Percentiles rank a stretch among this genome's conserved stretches.
Conservation (phyloP, 2,329 filamentous ascomycete genomes). For the Fusarium metavorans region DNA sequence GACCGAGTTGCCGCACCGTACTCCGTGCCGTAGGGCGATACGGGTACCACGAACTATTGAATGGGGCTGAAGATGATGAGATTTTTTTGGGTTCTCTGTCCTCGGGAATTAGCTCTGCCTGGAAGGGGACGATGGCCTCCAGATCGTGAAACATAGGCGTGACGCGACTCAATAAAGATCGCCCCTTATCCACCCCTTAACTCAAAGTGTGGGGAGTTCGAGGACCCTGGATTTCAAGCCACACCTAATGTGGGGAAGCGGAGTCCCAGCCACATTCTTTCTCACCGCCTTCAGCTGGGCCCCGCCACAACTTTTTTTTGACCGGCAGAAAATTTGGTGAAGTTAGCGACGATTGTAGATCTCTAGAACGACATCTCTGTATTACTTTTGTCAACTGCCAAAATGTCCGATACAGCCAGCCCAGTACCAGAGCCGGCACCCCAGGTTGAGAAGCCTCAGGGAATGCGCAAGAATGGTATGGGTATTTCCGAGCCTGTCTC, state of each 20-base stretch:
- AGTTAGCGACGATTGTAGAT: slow-evolving; percentile 14
- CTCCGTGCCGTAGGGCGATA: not conserved
- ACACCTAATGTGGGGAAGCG: slow-evolving; percentile 20
- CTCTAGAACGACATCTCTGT: slow-evolving; percentile 18
- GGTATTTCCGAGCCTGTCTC: not conserved
- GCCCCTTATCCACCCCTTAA: slow-evolving; percentile 39
- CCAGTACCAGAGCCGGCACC: slow-evolving; percentile 50
- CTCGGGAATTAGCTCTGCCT: not conserved
- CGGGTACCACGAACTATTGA: slow-evolving; percentile 9
- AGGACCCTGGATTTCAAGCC: slow-evolving; percentile 43
- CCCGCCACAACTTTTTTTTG: slow-evolving; percentile 40
- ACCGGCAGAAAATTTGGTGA: slow-evolving; percentile 46
- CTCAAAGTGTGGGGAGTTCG: slow-evolving; percentile 31
- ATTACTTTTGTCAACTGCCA: slow-evolving; percentile 28
- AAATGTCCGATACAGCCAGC: slow-evolving; percentile 58
- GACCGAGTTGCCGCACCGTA: not conserved
- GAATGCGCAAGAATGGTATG: slow-evolving; percentile 87
- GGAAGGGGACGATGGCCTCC: slow-evolving; percentile 17
- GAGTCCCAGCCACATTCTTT: slow-evolving; percentile 31
- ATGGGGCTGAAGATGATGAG: slow-evolving; percentile 5
- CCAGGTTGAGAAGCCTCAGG: slow-evolving; percentile 59
- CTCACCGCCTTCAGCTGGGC: slow-evolving; percentile 37
- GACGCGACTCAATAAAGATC: slow-evolving; percentile 37
- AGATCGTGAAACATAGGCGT: slow-evolving; percentile 35
- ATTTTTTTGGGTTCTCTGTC: not conserved